A percentile compares a stretch with the other conserved stretches of the same genome.
These are phyloP conservation scores for Plenodomus lindquistii DNA, from an alignment of 2,329 filamentous ascomycete genomes.

Conservation along the genomic window DNA sequence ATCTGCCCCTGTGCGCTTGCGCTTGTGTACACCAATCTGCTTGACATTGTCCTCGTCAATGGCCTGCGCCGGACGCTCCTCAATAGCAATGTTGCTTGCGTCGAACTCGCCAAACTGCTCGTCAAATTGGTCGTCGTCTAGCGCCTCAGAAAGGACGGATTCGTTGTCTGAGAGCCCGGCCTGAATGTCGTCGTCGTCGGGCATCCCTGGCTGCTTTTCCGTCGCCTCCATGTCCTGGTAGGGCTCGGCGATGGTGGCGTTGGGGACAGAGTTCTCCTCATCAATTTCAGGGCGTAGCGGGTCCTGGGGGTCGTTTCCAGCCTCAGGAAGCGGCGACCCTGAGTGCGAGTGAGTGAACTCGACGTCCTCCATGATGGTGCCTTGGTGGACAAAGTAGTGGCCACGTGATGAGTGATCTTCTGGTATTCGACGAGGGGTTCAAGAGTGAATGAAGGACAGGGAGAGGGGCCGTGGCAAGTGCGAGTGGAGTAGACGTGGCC, in stretches of 20 bases:
- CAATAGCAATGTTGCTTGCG: conserved; percentile 62
- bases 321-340: conserved; percentile 50
- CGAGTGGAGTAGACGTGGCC: conserved; percentile 7
- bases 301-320: conserved; percentile 52
- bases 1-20: conserved; percentile 65
- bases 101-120: conserved; percentile 61
- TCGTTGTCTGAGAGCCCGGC: conserved; percentile 61
- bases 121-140: conserved; percentile 68
- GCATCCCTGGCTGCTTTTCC: conserved; percentile 43
- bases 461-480: conserved; percentile 4
- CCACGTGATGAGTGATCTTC: not conserved
- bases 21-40: conserved; percentile 65
- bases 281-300: conserved; percentile 53
- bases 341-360: conserved; percentile 45
- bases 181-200: conserved; percentile 43
- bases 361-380: conserved; percentile 50
- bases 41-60: conserved; percentile 66
- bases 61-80: conserved; percentile 60
- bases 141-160: conserved; percentile 62
- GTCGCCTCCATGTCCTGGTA: conserved; percentile 52
- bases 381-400: not conserved
- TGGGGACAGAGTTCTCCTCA: conserved; percentile 52
- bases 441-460: not conserved
- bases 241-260: conserved; percentile 49
- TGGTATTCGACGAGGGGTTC: not conserved